Base-by-base conservation (phyloP, 2,329 filamentous ascomycete genomes). In the Curvularia eragrostidis region DNA sequence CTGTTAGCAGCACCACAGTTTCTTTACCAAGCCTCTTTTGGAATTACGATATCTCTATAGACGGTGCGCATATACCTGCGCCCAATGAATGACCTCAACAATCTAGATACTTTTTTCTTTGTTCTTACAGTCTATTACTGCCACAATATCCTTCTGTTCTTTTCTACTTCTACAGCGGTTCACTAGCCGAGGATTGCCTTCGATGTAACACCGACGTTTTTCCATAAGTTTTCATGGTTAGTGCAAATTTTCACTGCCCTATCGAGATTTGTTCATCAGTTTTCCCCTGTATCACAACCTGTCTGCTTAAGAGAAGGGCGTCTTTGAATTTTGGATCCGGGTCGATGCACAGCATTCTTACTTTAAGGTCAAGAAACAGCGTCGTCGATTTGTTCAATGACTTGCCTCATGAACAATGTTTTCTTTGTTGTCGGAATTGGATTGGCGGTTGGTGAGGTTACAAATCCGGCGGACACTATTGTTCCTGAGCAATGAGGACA, bases 1-100 rank as follows among this genome's bases (percentile, higher is more conserved):
- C 32, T 58, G 36, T 13, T 43, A 48, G 48, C 39, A 50, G 36
- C 19, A 23, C 21, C n/a, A 26, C 21, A 15, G 5, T 43, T 44
- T 34, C 24, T 30, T 9, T 32, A 15, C n/a, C 41, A 19, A 41
- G 15, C 24, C 24, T 36, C n/a, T 28, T 32, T 23, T 32, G 48
- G 24, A 30, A 13, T 38, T 34, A 56, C 38, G 52, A 38, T 52
- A 32, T n/a, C 28, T 47, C 24, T 32, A 56, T 56, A 50, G 48
- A 48, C 34, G n/a, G 30, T 26, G 9, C 38, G 18, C 32, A 46
- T 56, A 28, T 7, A 30, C 12, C 39, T 26, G 39, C 23, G 23
- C 44, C 53, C 3, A 46, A 46, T 52, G 26, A 32, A 21, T 28
- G 19, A 44, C 38, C 8, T 30, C 8, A n/a, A 21, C n/a, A 5